Conservation (phyloP, 2,329 filamentous ascomycete species). For the Nemania abortiva region DNA sequence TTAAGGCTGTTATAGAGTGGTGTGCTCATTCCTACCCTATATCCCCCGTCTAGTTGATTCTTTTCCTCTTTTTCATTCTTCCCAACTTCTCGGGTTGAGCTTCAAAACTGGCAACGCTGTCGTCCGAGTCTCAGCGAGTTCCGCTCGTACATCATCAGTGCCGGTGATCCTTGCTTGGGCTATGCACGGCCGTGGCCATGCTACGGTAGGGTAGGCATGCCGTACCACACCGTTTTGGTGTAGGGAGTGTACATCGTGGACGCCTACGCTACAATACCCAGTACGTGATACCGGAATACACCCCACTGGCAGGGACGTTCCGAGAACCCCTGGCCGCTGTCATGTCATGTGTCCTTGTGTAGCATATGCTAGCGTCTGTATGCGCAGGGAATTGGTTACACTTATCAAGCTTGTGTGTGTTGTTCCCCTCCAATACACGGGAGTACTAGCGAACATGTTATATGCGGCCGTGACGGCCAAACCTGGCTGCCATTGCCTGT, state of each 20-base stretch:
- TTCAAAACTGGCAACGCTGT: conserved; percentile 15
- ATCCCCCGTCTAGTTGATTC: neutral
- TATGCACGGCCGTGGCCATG: conserved; percentile 23
- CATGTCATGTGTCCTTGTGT: conserved; percentile 40
- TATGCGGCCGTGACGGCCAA: conserved; percentile 35
- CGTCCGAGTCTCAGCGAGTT: conserved; percentile 24
- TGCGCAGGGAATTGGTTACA: conserved; percentile 7
- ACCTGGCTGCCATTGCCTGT: conserved; percentile 34
- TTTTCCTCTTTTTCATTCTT: neutral
- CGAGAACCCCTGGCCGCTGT: conserved; percentile 37
- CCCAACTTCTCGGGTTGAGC: conserved; percentile 1
- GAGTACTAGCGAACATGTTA: conserved; percentile 28
- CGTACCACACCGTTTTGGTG: conserved; percentile 14
- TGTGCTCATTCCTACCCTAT: neutral
- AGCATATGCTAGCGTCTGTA: conserved; percentile 36
- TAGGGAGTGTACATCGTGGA: neutral
- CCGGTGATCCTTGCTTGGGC: conserved; percentile 29
- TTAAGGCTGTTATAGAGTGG: neutral
- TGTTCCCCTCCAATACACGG: conserved; percentile 21
- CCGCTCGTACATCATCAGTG: conserved; percentile 21
- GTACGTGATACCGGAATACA: conserved; percentile 32
- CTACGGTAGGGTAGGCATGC: neutral
- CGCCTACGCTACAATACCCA: neutral
- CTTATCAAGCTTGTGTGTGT: conserved; percentile 10
- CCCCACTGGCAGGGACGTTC: conserved; percentile 40